Evolutionary conservation across 768 basidiomycete genomes (phyloP), one percentile per base, ranked within the genome.

Genomic region (Fibroporia radiculosa): DNA sequence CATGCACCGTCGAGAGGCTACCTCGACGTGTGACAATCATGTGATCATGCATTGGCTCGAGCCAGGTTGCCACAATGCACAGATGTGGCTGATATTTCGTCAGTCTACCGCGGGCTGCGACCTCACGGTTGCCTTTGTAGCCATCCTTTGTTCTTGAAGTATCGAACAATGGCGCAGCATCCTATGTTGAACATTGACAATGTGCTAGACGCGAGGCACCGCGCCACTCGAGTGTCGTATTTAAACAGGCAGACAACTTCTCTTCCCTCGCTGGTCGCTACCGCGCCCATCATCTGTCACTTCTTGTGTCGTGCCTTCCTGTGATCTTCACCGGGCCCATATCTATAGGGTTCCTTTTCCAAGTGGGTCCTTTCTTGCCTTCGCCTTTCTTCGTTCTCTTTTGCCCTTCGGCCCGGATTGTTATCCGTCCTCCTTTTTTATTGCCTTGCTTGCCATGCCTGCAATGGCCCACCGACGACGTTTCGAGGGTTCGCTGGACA

Each of bases 401-500:
- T 45, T 33, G 27, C 24, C 37, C 40, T 43, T 29, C 38, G 32
- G 35, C 28, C 39, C 33, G 25, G 34, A 29, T 14, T 40, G 3
- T 22, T 25, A 16, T 28, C 6, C 37, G 36, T 39, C 20, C 35
- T 25, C 24, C 26, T 32, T 43, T 51, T 36, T 40, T 31, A 37
- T 40, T 39, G 25, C 18, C 47, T 22, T 39, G 29, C 16, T 49
- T 50, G 55, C 49, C 40, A 56, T 55, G 54, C 49, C 55, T 44
- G 53, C 40, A 19, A 42, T 53, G 23, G 44, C 50, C 38, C 36
- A 35, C 35, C 49, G 49, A 47, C 52, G 54, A 49, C 54, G 56
- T 26, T 49, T 50, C 42, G 49, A 58, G 51, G 52, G 56, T 38
- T 56, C 57, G 32, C 44, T 52, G 40, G 51, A 54, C 43, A 50